Base-by-base conservation (phyloP, 257 asterid genomes). In the Avicennia marina region DNA sequence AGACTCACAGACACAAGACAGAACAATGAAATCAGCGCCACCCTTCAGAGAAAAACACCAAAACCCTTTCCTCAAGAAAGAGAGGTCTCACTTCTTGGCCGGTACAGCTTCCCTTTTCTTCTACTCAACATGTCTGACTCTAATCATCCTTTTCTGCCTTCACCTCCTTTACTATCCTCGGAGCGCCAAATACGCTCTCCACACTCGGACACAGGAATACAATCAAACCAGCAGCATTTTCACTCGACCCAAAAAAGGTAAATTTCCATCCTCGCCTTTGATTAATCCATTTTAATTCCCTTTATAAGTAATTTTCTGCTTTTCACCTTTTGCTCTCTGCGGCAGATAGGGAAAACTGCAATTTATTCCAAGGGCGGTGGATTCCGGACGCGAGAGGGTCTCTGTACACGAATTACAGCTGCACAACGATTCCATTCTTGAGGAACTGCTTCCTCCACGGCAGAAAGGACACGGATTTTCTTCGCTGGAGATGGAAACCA, bases 401-500 rank as follows among this genome's bases (percentile, higher is more conserved):
- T 2, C 4, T 66, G 1, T 89, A 89, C 57, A 75, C 91, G 3
- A 83, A 78, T 42, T 39, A 56, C 48, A 86, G 76, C 76, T 83
- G 97, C 74, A 65, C 31, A 11, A 71, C 80, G 0, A 78, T 83
- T 1, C 95, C 90, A 0, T 40, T 36, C 38, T 18, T 45, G 18
- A 75, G 31, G 18, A 81, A 89, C 29, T 89, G 97, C 51, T 74
- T 83, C 47, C 40, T 73, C 54, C 67, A 81, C 11, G 97, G 97
- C 11, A 70, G 87, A 51, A 24, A 32, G 33, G 91, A 83, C 33
- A 56, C 4, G 0, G 90, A 63, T 32, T 86, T 81, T 53, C 59
- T 86, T 22, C 33, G 72, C 1, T 83, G 97, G 94, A 86, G 80
- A 80, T 89, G 95, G 97, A 78, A 84, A 60, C 97, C 95, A 0